These are phyloP conservation scores for Candida manassasensis DNA, from an alignment of 805 yeast species.

Conservation along the genomic window DNA sequence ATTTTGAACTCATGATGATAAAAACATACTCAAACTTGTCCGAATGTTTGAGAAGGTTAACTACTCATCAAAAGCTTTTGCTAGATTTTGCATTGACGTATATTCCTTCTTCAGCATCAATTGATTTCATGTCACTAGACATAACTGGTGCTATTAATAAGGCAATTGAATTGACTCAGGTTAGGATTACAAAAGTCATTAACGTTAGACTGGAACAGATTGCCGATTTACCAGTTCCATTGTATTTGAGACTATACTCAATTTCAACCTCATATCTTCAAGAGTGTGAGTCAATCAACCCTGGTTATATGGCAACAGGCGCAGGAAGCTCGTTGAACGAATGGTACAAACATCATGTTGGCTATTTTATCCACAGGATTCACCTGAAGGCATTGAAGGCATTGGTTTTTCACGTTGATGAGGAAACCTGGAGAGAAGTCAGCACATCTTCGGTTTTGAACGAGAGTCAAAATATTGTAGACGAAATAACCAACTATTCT, in stretches of 20 bases:
- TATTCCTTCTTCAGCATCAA: constrained; percentile 19
- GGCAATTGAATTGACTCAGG: constrained; percentile 68
- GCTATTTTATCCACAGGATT: constrained; percentile 50
- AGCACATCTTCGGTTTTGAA: constrained; percentile 41
- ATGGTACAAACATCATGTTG: constrained; percentile 61
- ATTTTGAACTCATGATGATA: constrained; percentile 67
- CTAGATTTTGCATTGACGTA: constrained; percentile 58
- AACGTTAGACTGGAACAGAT: constrained; percentile 72
- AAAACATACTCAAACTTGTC: constrained; percentile 58
- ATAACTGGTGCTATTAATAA: constrained; percentile 60
- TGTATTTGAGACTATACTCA: constrained; percentile 63
- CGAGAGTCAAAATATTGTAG: constrained; percentile 19
- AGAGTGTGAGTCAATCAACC: constrained; percentile 78
- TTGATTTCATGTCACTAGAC: constrained; percentile 57
- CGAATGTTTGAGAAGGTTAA: constrained; percentile 69
- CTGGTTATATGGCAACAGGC: constrained; percentile 59
- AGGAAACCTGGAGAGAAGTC: constrained; percentile 77
- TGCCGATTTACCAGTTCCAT: constrained; percentile 50
- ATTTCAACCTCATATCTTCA: constrained; percentile 64
- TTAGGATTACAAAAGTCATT: constrained; percentile 71
- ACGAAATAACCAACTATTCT: constrained; percentile 23
- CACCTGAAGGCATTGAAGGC: constrained; percentile 48
- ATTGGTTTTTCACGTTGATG: constrained; percentile 49
- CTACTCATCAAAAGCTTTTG: constrained; percentile 73
- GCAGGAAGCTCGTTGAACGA: constrained; percentile 51